Base-by-base conservation (phyloP, 352 stramenopile species). In the Pythium myriotylum region DNA sequence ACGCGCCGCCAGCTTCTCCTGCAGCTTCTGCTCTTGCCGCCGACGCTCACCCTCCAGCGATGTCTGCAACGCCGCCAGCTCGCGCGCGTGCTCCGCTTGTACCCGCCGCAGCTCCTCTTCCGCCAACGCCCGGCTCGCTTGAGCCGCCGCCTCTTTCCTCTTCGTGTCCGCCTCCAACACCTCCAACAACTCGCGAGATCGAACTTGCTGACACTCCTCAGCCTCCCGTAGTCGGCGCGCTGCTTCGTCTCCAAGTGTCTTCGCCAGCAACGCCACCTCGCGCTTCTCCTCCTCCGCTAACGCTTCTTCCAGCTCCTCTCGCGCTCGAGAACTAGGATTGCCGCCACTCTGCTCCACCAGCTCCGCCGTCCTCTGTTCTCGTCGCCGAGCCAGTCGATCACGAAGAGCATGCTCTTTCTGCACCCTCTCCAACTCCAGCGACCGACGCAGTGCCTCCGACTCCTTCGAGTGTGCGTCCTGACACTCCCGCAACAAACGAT, bases 21-120 rank as follows among this genome's bases (percentile, higher is more conserved):
- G 76, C 19, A 92, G 64, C 40, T 85, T 86, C 32, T 80, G 64
- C 58, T 92, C 83, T 51, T 91, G 83, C 14, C 77, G 71, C 33
- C 72, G 71, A 32, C 87, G 81, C 20, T 93, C 84, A 5, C 69
- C 72, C 9, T 73, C 58, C 17, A 91, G 56, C 4, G 83, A 86
- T 0, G 61, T 52, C 16, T 74, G 68, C 13, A 92, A 51, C 6
- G 54, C 62, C 17, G 61, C 62, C 41, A 84, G 65, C 23, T 92
- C 83, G n/a, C 67, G 61, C 50, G 84, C 81, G 40, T 92, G 81
- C 35, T 89, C 78, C 4, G 75, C 49, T 29, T 82, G 75, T 17
- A 92, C 48, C 1, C 83, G 71, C 20, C 61, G 62, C 45, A 88
- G 74, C 51, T 89, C 83, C 14, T 77, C 56, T 48, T 91, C 62